A percentile compares a stretch with the other conserved stretches of the same genome.
Evolutionary conservation across 495 filamentous ascomycete species (phyloP).

Genomic region (Talaromyces ruber): DNA sequence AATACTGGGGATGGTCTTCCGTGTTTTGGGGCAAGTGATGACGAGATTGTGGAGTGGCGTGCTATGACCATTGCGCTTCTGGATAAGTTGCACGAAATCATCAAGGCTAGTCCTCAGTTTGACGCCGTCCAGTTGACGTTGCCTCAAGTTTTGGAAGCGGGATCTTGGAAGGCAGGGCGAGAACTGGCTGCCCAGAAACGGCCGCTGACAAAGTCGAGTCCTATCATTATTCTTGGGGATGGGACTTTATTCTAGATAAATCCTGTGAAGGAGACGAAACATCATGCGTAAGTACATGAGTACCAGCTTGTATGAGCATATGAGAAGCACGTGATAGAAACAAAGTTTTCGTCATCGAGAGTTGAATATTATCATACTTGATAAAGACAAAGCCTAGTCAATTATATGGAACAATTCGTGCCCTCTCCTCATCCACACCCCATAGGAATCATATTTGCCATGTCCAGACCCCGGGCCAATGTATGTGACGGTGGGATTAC

Average conservation of each 20-base stretch:
- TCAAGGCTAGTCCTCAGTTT: constrained; percentile 42
- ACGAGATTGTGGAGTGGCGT: constrained; percentile 85
- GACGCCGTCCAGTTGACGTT: constrained; percentile 53
- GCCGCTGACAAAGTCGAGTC: constrained; percentile 32
- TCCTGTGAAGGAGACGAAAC: too few relatives aligned
- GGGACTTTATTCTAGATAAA: constrained; percentile 23
- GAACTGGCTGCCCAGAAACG: constrained; percentile 31
- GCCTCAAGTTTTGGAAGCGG: constrained; percentile 78
- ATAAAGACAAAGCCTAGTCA: too few relatives aligned
- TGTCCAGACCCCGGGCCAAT: too few relatives aligned
- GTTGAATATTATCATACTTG: too few relatives aligned
- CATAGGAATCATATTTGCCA: too few relatives aligned
- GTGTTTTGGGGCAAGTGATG: constrained; percentile 14
- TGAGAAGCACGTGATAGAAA: too few relatives aligned
- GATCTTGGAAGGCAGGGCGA: constrained; percentile 59
- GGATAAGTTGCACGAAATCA: constrained; percentile 63
- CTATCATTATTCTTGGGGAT: constrained; percentile 35
- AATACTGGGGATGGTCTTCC: background rate
- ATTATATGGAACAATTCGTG: too few relatives aligned
- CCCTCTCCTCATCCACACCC: too few relatives aligned
- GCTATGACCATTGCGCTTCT: constrained; percentile 76
- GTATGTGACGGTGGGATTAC: too few relatives aligned
- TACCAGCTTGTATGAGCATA: too few relatives aligned
- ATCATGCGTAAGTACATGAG: too few relatives aligned
- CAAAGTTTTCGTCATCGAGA: too few relatives aligned